Base-by-base conservation (phyloP, 2,329 filamentous ascomycete genomes). In the Ceratocystis destructans region DNA sequence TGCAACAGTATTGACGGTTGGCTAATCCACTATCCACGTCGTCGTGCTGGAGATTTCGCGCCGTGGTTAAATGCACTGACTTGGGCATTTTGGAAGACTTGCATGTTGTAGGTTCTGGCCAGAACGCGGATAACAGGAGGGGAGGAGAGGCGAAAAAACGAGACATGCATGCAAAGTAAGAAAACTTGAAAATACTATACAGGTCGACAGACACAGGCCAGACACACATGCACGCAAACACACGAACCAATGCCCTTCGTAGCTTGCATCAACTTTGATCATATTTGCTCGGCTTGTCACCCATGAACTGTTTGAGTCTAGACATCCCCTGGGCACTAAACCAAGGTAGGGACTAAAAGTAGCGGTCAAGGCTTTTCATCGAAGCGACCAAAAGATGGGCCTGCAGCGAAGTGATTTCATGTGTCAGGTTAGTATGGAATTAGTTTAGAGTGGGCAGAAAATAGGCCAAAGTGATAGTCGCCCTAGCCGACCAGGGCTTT, bases 1-100 rank as follows among this genome's bases (percentile, higher is more conserved):
- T 57, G 53, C 53, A 28, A 57, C 25, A 33, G 12, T 12, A 25
- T 57, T 57, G 53, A 57, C 53, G 53, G 53, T 57, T 57, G 53
- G 53, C 53, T 28, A 20, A 57, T 28, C 25, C 53, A 17, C 53
- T 57, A 57, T 15, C 20, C 53, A 57, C 53, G 53, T 57, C 25
- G 53, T 31, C 15, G 53, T 57, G 53, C 53, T 57, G 33, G 22
- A 31, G 20, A 15, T 28, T 12, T 57, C 4, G 20, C 31, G 53
- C 53, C 10, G 25, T 57, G 53, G 37, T 57, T 15, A 57, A 57
- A 31, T 57, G 53, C 53, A 31, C 53, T n/a, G 22, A 57, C 25
- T 57, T 57, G 53, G 4, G 25, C 53, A 57, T 28, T 31, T 57
- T 57, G 7, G 25, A 57, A 41, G 37, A 10, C 37, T 28, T 28